phyloP scores from a whole-genome alignment of 768 basidiomycete genomes.

The Hygrocybe punicea region DNA sequence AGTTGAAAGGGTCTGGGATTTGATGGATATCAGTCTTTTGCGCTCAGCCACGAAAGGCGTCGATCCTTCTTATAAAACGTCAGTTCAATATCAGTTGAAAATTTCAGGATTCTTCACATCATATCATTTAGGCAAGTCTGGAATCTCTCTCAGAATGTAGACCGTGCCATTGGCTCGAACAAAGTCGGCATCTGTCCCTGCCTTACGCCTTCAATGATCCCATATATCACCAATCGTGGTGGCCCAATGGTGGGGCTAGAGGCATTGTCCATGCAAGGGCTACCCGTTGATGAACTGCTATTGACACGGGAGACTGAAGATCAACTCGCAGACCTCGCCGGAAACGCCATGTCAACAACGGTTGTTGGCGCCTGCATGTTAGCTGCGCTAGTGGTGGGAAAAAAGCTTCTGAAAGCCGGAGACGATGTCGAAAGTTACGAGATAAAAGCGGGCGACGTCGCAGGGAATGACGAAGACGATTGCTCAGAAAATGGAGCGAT shows the following conservation, averaged over 20 bases:
- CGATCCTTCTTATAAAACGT: slow-evolving; percentile 90
- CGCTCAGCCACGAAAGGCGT: slow-evolving; percentile 76
- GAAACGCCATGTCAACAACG: slow-evolving; percentile 97
- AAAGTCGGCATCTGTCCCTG: slow-evolving; percentile 87
- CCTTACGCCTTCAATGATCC: slow-evolving; percentile 94
- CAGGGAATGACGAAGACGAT: slow-evolving; percentile 53
- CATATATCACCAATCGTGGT: slow-evolving; percentile 92
- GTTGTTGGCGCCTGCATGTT: slow-evolving; percentile 90
- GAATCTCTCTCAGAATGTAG: slow-evolving; percentile 97
- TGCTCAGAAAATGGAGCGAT: slow-evolving; percentile 25
- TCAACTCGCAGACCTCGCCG: slow-evolving; percentile 89
- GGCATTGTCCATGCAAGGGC: slow-evolving; percentile 89
- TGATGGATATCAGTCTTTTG: slow-evolving; percentile 88
- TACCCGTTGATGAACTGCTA: slow-evolving; percentile 87
- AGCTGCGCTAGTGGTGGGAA: slow-evolving; percentile 69
- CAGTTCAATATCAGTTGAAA: slow-evolving; percentile 27
- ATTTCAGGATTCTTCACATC: slow-evolving; percentile 3
- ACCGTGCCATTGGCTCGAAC: slow-evolving; percentile 78
- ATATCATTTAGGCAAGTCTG: slow-evolving; percentile 65
- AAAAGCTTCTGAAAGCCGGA: slow-evolving; percentile 63
- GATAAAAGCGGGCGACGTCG: slow-evolving; percentile 46
- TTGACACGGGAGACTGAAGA: slow-evolving; percentile 92
- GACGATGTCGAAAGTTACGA: slow-evolving; percentile 67
- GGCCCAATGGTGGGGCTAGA: slow-evolving; percentile 94
- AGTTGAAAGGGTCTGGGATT: slow-evolving; percentile 92